phyloP scores from a whole-genome alignment of 306 rosid genomes.

The Prunus davidiana region DNA sequence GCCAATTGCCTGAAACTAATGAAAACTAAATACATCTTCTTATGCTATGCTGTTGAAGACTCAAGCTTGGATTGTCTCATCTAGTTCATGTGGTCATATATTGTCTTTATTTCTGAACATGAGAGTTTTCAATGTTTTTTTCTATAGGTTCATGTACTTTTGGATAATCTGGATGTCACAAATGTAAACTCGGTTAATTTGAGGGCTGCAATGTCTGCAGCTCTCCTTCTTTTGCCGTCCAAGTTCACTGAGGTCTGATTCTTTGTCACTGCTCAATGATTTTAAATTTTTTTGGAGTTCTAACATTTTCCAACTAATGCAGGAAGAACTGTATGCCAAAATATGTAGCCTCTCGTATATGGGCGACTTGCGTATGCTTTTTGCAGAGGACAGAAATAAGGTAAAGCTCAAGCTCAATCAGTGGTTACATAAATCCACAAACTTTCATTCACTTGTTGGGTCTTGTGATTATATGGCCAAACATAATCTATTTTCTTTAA shows the following conservation, averaged over 20 bases:
- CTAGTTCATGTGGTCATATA: background rate
- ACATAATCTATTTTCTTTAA: background rate
- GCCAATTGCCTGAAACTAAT: background rate
- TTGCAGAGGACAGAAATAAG: conserved; percentile 94
- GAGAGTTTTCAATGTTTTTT: conserved; percentile 13
- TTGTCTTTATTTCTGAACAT: background rate
- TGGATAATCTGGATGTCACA: conserved; percentile 56
- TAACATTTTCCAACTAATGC: conserved; percentile 26
- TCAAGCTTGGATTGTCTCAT: background rate
- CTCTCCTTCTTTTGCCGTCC: conserved; percentile 85
- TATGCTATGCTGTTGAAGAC: background rate
- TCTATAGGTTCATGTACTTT: conserved; percentile 65
- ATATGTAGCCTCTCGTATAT: conserved; percentile 85
- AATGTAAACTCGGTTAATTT: conserved; percentile 61
- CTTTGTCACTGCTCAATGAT: conserved; percentile 25
- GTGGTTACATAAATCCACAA: conserved; percentile 16
- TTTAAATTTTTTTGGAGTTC: conserved; percentile 17
- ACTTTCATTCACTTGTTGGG: background rate
- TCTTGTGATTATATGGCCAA: background rate
- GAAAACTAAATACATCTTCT: background rate
- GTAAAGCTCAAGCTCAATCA: conserved; percentile 38
- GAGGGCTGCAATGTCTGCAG: conserved; percentile 80
- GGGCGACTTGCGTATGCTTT: conserved; percentile 91
- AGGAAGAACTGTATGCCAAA: conserved; percentile 90
- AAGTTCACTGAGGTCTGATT: conserved; percentile 73